A percentile compares a stretch with the other conserved stretches of the same genome.
Conservation (phyloP, 768 basidiomycete genomes). For the Lactarius deliciosus region DNA sequence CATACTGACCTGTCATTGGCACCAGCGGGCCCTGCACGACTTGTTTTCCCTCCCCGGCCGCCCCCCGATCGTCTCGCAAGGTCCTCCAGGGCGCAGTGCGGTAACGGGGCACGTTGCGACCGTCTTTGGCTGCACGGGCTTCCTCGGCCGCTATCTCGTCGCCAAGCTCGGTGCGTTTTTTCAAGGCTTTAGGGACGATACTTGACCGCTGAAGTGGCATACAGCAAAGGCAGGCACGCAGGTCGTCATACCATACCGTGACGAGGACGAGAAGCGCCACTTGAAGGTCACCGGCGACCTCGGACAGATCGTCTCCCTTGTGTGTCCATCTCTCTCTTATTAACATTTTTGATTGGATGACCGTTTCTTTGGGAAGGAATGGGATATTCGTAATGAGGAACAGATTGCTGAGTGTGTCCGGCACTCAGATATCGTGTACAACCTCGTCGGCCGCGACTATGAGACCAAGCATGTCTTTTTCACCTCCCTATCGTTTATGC, state of each 20-base stretch:
- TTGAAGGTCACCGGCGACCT: slow-evolving; percentile 94
- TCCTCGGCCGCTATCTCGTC: slow-evolving; percentile 91
- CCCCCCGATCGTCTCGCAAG: slow-evolving; percentile 72
- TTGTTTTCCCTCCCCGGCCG: slow-evolving; percentile 54
- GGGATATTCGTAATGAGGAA: slow-evolving; percentile 87
- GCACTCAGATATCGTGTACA: slow-evolving; percentile 96
- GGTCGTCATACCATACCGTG: slow-evolving; percentile 92
- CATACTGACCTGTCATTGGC: slow-evolving; percentile 5
- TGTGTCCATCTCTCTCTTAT: slow-evolving; percentile 36
- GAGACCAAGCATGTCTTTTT: slow-evolving; percentile 77
- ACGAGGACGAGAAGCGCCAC: slow-evolving; percentile 88
- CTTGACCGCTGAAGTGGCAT: not conserved
- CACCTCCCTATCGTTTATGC: not conserved
- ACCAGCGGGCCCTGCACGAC: slow-evolving; percentile 75
- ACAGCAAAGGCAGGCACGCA: slow-evolving; percentile 89
- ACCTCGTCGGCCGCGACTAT: slow-evolving; percentile 90
- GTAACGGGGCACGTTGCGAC: slow-evolving; percentile 91
- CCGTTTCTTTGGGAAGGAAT: slow-evolving; percentile 60
- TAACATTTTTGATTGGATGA: slow-evolving; percentile 2
- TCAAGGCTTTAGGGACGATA: not conserved
- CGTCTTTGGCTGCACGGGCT: slow-evolving; percentile 96
- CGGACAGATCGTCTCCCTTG: slow-evolving; percentile 94
- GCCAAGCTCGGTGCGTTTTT: slow-evolving; percentile 77
- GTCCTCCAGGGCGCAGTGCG: slow-evolving; percentile 81
- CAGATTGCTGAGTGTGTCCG: slow-evolving; percentile 92